Conservation (phyloP, 352 stramenopile genomes). For the Chrysophaeum taylorii region DNA sequence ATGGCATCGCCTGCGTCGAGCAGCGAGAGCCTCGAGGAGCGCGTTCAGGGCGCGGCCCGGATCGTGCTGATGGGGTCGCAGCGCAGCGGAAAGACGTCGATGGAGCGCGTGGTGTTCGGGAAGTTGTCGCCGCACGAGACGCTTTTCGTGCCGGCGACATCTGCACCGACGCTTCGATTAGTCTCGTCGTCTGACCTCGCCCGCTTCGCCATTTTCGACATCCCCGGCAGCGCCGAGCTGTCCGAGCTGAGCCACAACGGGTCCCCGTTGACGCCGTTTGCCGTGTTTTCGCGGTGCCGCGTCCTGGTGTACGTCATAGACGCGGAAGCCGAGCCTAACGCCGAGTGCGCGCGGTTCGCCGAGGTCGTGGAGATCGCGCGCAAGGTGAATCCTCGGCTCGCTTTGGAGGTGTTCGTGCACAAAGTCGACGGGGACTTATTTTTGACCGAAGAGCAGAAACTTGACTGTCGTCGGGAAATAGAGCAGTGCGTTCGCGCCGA, state of each 20-base stretch:
- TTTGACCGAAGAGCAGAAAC: slow-evolving; percentile 94
- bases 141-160: slow-evolving; percentile 64
- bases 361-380: slow-evolving; percentile 17
- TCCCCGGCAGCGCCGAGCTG: slow-evolving; percentile 85
- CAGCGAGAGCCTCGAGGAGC: background rate
- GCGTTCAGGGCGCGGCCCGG: slow-evolving; percentile 61
- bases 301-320: slow-evolving; percentile 11
- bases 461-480: slow-evolving; percentile 92
- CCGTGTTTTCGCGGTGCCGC: slow-evolving; percentile 2
- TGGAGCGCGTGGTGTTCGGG: slow-evolving; percentile 94
- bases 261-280: background rate
- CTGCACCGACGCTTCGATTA: slow-evolving; percentile 52
- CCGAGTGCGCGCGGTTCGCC: background rate
- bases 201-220: slow-evolving; percentile 98
- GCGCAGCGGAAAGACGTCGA: slow-evolving; percentile 65
- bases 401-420: slow-evolving; percentile 98
- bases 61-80: slow-evolving; percentile 94
- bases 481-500: slow-evolving; percentile 92
- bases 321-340: background rate
- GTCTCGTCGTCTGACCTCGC: slow-evolving; percentile 95
- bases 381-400: slow-evolving; percentile 49
- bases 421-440: slow-evolving; percentile 85
- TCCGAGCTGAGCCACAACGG: slow-evolving; percentile 31
- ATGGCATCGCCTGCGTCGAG: too few relatives aligned
- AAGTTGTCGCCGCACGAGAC: slow-evolving; percentile 98